Evolutionary conservation across 805 yeast species (phyloP).

Genomic region (Yarrowia sp.): DNA sequence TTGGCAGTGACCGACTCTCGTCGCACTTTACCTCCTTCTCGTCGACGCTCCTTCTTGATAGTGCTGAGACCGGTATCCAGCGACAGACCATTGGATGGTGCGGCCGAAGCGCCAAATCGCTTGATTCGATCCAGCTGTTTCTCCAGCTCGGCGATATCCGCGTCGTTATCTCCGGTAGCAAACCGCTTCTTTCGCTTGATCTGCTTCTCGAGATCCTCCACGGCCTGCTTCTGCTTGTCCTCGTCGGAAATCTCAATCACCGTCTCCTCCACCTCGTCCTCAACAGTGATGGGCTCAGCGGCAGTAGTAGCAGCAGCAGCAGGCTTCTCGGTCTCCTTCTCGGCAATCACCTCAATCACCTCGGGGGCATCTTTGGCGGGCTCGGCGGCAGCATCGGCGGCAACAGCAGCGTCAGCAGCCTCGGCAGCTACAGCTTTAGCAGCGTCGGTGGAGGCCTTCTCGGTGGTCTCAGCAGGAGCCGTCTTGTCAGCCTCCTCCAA

Average conservation of each 20-base stretch:
- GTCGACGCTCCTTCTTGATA: background rate
- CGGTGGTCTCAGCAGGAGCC: constrained; percentile 31
- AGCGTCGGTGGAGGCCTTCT: background rate
- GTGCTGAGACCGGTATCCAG: constrained; percentile 4
- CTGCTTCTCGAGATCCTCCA: constrained; percentile 64
- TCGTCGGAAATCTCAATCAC: constrained; percentile 39
- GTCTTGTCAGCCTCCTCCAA: constrained; percentile 56
- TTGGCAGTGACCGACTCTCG: constrained; percentile 9
- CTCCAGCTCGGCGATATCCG: constrained; percentile 50
- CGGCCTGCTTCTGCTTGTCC: constrained; percentile 57
- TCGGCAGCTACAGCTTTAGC: background rate
- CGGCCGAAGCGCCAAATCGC: constrained; percentile 60
- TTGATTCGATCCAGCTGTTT: constrained; percentile 68
- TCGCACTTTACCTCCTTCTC: background rate
- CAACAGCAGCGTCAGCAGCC: background rate
- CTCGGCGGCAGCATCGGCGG: background rate
- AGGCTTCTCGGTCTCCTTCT: constrained; percentile 29
- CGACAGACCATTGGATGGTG: background rate
- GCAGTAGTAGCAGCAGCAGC: background rate
- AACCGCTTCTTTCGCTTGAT: constrained; percentile 74
- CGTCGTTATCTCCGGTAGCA: constrained; percentile 51
- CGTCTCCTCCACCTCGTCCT: constrained; percentile 28
- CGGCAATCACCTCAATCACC: constrained; percentile 29
- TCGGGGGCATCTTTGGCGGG: background rate
- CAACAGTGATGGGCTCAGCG: constrained; percentile 30